Evolutionary conservation across 441 rosid species (phyloP).

Genomic region (Melastoma candidum): DNA sequence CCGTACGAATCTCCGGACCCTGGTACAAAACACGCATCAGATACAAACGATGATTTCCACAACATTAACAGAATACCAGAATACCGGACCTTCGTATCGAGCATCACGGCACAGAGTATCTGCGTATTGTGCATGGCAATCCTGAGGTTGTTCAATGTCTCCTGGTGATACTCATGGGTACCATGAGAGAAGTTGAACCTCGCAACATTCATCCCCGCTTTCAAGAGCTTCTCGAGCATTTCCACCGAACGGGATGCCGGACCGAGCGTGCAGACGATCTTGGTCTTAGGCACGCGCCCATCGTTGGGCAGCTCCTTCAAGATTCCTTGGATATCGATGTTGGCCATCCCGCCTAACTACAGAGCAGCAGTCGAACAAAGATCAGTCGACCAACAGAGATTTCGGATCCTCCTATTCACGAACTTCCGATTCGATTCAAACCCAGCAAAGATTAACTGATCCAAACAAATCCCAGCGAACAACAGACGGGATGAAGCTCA

Average conservation of each 20-base stretch:
- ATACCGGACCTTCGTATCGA: conserved; percentile 67
- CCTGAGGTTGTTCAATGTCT: conserved; percentile 63
- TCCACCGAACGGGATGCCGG: conserved; percentile 70
- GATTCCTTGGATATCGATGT: conserved; percentile 75
- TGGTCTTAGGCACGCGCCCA: conserved; percentile 63
- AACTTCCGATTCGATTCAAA: no score
- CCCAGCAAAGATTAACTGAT: no score
- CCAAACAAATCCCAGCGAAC: no score
- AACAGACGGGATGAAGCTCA: no score
- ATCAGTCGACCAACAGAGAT: no score
- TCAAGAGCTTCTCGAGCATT: conserved; percentile 74
- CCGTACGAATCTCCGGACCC: conserved; percentile 96
- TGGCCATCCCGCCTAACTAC: conserved; percentile 39
- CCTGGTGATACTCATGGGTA: conserved; percentile 78
- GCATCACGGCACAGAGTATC: conserved; percentile 83
- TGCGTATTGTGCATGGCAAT: conserved; percentile 65
- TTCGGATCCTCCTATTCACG: no score
- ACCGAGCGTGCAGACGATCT: conserved; percentile 81
- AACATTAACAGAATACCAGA: not conserved
- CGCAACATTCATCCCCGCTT: conserved; percentile 87
- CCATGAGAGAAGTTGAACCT: conserved; percentile 96
- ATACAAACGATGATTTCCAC: not conserved
- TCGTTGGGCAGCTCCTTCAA: conserved; percentile 52
- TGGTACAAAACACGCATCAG: conserved; percentile 13
- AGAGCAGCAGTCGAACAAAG: no score